Base-by-base conservation (phyloP, 176 grass and related monocot species). In the Saccharum spontaneum region DNA sequence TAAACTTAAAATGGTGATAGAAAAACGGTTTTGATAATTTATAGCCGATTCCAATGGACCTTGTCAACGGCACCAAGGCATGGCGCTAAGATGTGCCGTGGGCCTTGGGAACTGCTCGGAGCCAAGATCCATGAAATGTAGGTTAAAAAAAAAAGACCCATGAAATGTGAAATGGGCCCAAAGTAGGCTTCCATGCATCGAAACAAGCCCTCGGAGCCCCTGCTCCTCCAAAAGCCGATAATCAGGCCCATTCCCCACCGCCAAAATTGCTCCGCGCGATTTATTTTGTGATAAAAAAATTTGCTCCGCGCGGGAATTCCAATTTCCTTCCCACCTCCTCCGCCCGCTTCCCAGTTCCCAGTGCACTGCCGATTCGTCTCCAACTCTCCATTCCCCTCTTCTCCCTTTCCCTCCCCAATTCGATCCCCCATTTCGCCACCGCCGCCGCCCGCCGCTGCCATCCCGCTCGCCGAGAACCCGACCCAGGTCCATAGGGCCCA, bases 261-360 rank as follows among this genome's bases (percentile, higher is more conserved):
- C 54, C 52, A 67, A 77, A 82, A 64, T 81, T 0, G 70, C 75
- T 76, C 33, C 44, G 76, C 71, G 75, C 84, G 81, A 7, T 52
- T 52, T 50, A 17, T 52, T 52, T 18, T 52, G 16, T 52, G 49
- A 52, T 52, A 16, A 49, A 49, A 50, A 50, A 17, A 17, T 0
- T 20, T 20, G 71, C 75, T 76, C 40, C 28, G 84, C 84, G 80
- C 87, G 82, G 77, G 80, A 81, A 90, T 5, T 82, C 87, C 83
- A 84, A 87, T 90, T 86, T 40, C 67, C 20, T 49, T 22, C 64
- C 64, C 26, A 39, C 44, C 59, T 73, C 44, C 59, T 73, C 80
- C 49, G 36, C 54, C 55, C 73, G 73, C 61, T 17, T 55, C 50
- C 70, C 49, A n/a, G 38, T 50, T 48, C 55, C 73, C n/a, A 70